Base-by-base conservation (phyloP, 129 eudicot genomes). In the Sambucus nigra region DNA sequence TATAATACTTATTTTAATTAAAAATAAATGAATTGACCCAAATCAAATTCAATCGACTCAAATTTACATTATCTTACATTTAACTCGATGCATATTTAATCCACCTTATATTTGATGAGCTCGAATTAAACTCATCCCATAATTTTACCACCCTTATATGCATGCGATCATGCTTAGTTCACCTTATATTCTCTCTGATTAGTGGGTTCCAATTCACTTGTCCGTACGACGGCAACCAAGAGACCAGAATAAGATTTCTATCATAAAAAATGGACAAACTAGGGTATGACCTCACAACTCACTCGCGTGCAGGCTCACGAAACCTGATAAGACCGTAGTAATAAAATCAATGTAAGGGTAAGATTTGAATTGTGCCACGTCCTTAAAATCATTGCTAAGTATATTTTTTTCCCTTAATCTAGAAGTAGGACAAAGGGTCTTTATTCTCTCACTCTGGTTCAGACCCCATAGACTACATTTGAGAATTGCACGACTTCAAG, bases 381-480 rank as follows among this genome's bases (percentile, higher is more conserved):
- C 69, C 56, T 18, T 59, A 73, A 31, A 72, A 48, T 72, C 69
- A 59, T 63, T 51, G 38, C 54, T 22, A 5, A 25, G 55, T 16
- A 18, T 25, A 32, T 46, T 40, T 56, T 29, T 58, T 59, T 26
- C 48, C 35, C 27, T 51, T 32, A 76, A 64, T 74, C 76, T 73
- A 76, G 73, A 78, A 65, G 69, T 71, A 65, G 66, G 69, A 54
- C 66, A 67, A 20, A 54, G 65, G 42, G 26, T 53, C 45, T 20
- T 27, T 13, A 45, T 57, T 3, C 42, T 35, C 13, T 38, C 13
- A 1, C 49, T 62, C 12, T 61, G 81, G 74, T 87, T 83, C 88
- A 74, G 63, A 69, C 94, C 94, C 94, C 88, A 68, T 76, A 61
- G 68, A 47, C 94, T 62, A 73, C 61, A 64, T 60, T 86, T 59